Base-by-base conservation (phyloP, 1,284 basidiomycete species). In the Takashimella tepidaria region DNA sequence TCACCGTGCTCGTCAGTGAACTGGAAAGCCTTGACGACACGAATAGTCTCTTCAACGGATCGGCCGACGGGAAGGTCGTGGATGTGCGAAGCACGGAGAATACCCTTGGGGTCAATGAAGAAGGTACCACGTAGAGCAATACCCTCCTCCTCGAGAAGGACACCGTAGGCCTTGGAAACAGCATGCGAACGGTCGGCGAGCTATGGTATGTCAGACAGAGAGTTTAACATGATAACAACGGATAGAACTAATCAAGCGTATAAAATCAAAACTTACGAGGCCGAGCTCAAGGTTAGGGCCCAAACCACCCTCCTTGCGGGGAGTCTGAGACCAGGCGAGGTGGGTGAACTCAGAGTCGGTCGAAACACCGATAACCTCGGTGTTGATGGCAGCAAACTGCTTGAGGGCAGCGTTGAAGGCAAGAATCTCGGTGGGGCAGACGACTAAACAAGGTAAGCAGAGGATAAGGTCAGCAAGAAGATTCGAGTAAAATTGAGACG, bases 381-480 rank as follows among this genome's bases (percentile, higher is more conserved):
- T 85, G 74, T 85, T 83, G 63, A 92, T 78, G 54, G 80, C 81
- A 52, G 82, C 78, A 79, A 93, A 91, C 62, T 82, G 79, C 45
- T 82, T 70, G 46, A 92, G 82, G 5, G 88, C 85, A 61, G 88
- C 86, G 74, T 92, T 91, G 82, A 92, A 93, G 1, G 90, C 90
- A 45, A 92, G 83, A 70, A 93, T 92, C 76, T 93, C 90, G 59
- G 90, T 92, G 31, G 90, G 90, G 79, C 90, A 92, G 65, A 92
- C 89, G 67, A 92, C 68, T 70, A 56, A 3, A 22, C 8, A 37
- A 16, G 31, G 16, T 16, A 37, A 16, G 16, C 88, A 22, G 13
- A 37, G 31, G 31, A 37, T 16, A 37, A 16, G 16, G 89, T 37
- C 16, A 37, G 31, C 31, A 8, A 8, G 31, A 37, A 37, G 16